Evolutionary conservation across 2,329 filamentous ascomycete genomes (phyloP), one percentile per base, ranked within the genome.

Genomic region (Fusarium oxysporum): DNA sequence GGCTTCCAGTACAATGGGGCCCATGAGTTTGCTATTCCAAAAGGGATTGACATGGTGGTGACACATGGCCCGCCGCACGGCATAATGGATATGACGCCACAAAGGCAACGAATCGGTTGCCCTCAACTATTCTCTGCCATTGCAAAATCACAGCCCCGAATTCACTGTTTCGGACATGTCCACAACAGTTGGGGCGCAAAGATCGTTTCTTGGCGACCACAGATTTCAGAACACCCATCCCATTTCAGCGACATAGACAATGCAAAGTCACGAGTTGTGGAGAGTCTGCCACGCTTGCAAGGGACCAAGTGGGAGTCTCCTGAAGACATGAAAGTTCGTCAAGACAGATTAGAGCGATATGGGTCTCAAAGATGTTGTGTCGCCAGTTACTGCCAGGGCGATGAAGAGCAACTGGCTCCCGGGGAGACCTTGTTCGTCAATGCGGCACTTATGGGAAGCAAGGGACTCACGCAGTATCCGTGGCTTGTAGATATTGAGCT

Each of bases 161-260:
- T 83, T 4, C 81, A 83, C 67, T 83, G 81, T 63, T 83, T 82
- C 50, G 82, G 82, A 4, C 81, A 83, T 50, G 76, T 80, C 0
- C 79, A 82, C 38, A 41, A 71, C 3, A 69, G 74, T 8, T 83
- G 81, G 82, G 82, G 79, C 11, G 80, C 84, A 0, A 86, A 84
- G 62, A 28, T 86, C 4, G 82, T 88, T 1, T 80, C 81, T 5
- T 91, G 88, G 89, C 77, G 83, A 4, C 38, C 57, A 0, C 37
- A 25, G 12, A 67, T 77, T 5, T 72, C 65, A 1, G 72, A 80
- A 2, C 57, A 35, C 0, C 83, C 84, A 7, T 84, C 83, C 0
- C 83, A 88, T 73, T 83, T 87, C 28, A 84, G 81, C 0, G 83
- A 84, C 50, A 86, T 88, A 25, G 84, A 89, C 56, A 83, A 89